A percentile compares a stretch with the other conserved stretches of the same genome.
Conservation (phyloP, 305 asterid species). For the Fraxinus albicans region DNA sequence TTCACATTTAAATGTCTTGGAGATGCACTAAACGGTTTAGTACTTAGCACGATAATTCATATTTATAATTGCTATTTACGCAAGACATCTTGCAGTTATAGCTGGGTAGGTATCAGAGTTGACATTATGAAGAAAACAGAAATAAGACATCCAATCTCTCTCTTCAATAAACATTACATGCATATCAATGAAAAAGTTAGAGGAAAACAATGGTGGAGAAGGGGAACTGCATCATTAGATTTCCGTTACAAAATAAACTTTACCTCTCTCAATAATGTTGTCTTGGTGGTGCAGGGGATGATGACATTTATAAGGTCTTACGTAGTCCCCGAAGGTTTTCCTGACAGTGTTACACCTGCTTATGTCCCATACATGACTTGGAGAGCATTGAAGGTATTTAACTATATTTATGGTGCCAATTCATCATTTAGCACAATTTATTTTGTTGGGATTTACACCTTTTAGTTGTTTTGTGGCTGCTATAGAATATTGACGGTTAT, state of each 20-base stretch:
- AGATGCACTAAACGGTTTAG: background rate
- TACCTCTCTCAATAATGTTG: conserved; percentile 7
- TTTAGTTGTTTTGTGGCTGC: conserved; percentile 17
- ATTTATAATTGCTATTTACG: background rate
- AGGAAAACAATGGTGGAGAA: background rate
- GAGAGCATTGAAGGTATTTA: conserved; percentile 87
- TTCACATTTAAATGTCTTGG: background rate
- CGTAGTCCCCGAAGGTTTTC: conserved; percentile 97
- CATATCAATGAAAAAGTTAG: background rate
- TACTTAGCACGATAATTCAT: background rate
- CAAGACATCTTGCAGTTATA: background rate
- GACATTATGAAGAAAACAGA: conserved; percentile 5
- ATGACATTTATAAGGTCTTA: conserved; percentile 78
- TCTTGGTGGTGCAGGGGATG: conserved; percentile 56
- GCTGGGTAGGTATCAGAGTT: conserved; percentile 5
- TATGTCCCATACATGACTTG: conserved; percentile 96
- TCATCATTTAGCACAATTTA: conserved; percentile 3
- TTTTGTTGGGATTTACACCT: background rate
- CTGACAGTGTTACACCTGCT: conserved; percentile 82
- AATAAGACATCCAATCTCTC: background rate
- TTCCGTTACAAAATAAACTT: conserved; percentile 9
- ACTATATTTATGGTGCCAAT: background rate
- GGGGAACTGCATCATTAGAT: conserved; percentile 8
- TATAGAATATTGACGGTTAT: conserved; percentile 20
- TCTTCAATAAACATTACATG: background rate